Evolutionary conservation across 2,329 filamentous ascomycete species (phyloP), one percentile per base, ranked within the genome.

Genomic region (Sphaceloma murrayae): DNA sequence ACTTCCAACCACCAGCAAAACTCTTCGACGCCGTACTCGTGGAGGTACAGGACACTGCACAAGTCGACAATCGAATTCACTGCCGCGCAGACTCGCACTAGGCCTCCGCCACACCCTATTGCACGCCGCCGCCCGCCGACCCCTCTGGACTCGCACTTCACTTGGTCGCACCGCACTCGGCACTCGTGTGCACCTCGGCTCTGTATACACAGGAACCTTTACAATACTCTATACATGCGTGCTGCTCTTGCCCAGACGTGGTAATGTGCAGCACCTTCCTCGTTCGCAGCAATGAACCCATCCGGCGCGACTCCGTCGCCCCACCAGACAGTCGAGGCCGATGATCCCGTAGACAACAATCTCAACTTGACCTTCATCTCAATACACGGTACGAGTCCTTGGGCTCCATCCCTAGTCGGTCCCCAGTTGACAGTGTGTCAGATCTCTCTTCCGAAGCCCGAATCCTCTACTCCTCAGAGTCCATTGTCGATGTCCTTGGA

Each of bases 381-480:
- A 53, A 91, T 93, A 59, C 85, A 91, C 60, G 85, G 85, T 84
- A 66, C 27, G 22, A n/a, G 24, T 19, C 10, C 36, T 19, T 22
- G 16, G 19, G 17, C 3, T 18, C 11, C 19, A 9, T 17, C 18
- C 24, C 21, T 11, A 29, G 14, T 2, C 32, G 29, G 11, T 8
- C 26, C 19, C 19, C 14, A 10, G n/a, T 19, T 24, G 29, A 16
- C 32, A 34, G 36, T 10, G 13, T 19, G 1, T 4, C 46, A 88
- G 85, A 88, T 62, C 72, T 89, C 48, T 75, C 77, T 32, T 69
- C 74, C 46, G 80, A 89, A 59, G 85, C 84, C 54, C 82, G 78
- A 50, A 82, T 93, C 50, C 73, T 88, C 49, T 93, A 87, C 63
- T 82, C 79, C 14, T 93, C 86, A 40, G 83, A 87, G 54, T 91